These are phyloP conservation scores for Penicillium sp. DNA, from an alignment of 2,329 filamentous ascomycete genomes.

Conservation along the genomic window DNA sequence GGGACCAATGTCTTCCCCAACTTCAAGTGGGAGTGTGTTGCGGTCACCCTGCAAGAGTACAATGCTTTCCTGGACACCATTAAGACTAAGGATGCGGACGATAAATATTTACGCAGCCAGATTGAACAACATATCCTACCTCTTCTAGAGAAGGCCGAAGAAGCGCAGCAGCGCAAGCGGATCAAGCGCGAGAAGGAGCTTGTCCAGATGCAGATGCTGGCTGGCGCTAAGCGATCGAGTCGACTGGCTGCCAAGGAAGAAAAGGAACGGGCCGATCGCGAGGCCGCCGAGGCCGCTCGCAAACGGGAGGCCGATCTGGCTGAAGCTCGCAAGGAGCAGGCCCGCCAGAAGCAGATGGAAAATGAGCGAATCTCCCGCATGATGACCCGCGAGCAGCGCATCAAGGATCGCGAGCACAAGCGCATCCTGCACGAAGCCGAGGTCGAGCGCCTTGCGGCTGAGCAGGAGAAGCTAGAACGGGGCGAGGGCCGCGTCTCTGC, in stretches of 20 bases:
- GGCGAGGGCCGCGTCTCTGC: constrained; percentile 70
- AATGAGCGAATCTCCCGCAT: constrained; percentile 77
- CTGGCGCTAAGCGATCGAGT: constrained; percentile 91
- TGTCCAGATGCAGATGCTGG: constrained; percentile 79
- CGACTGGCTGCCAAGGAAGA: constrained; percentile 82
- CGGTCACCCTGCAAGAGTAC: constrained; percentile 78
- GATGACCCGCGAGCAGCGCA: constrained; percentile 80
- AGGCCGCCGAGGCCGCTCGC: constrained; percentile 70
- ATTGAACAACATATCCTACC: constrained; percentile 80
- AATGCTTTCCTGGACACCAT: constrained; percentile 71
- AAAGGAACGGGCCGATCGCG: constrained; percentile 73
- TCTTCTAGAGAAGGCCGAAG: constrained; percentile 75
- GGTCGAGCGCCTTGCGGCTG: constrained; percentile 75
- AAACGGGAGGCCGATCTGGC: constrained; percentile 67
- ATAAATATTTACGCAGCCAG: constrained; percentile 73
- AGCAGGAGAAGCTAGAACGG: constrained; percentile 64
- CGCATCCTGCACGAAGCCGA: constrained; percentile 85
- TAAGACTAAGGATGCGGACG: constrained; percentile 80
- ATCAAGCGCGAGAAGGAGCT: constrained; percentile 79
- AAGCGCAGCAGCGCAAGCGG: constrained; percentile 69
- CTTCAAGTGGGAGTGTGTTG: constrained; percentile 88
- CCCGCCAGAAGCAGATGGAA: constrained; percentile 66
- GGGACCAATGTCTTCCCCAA: constrained; percentile 47
- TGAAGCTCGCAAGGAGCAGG: constrained; percentile 63
- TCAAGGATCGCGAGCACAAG: constrained; percentile 82